Evolutionary conservation across 768 basidiomycete genomes (phyloP), one percentile per base, ranked within the genome.

Genomic region (Suillus ampliporus): DNA sequence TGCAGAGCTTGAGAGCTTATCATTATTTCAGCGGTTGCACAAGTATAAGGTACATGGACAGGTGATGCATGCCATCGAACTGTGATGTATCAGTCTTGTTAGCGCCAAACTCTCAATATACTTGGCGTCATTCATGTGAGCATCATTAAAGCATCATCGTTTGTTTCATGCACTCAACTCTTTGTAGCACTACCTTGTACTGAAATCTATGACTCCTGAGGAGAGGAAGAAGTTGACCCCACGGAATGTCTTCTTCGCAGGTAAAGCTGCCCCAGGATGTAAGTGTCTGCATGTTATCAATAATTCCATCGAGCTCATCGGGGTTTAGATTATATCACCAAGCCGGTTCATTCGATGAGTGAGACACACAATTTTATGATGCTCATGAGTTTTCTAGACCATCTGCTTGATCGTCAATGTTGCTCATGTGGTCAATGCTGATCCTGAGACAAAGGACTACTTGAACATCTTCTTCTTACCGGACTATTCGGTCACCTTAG

Each of bases 251-350:
- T 92, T 99, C 82, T 99, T 99, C 66, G 97, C 94, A 37, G 97
- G 97, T 65, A 98, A 98, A 75, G 95, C 97, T 58, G 97, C 97
- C 0, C 97, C 97, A 43, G 96, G 89, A 62, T 94, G 90, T 91
- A 72, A 71, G 89, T 79, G 8, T 21, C 31, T 15, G 19, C 21
- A 35, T 40, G 31, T 44, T n/a, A 3, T 37, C 53, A 23, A n/a
- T n/a, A n/a, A 13, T 21, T 56, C 26, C 11, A 61, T 64, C 63
- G 60, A 74, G 44, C 54, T 61, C 19, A 13, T 19, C 53, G 5
- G 48, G 17, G 43, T 11, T 17, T 51, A 91, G 91, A 96, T 73
- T 95, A 92, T 78, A 90, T 95, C 65, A 95, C 96, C 26, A 98
- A 99, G 78, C 82, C 95, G 69, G 90, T 91, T 64, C 58, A 76